Conservation (phyloP, 176 grass and related monocot genomes). For the Oryza officinalis region DNA sequence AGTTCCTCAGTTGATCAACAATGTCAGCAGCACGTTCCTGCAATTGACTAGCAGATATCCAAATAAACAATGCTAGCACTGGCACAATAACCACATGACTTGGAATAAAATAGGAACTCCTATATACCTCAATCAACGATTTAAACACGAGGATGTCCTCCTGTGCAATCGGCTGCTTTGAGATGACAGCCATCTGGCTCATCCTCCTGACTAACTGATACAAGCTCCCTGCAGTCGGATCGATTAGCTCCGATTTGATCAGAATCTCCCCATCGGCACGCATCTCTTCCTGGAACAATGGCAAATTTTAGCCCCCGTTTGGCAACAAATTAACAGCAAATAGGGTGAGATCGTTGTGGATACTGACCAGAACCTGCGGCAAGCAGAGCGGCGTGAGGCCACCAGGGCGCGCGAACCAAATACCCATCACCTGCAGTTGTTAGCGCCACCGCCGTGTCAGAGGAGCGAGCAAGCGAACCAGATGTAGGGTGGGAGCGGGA, state of each 20-base stretch:
- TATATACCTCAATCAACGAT: conserved; percentile 54
- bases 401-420: conserved; percentile 53
- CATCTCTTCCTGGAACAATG: conserved; percentile 65
- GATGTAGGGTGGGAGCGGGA: not conserved
- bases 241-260: conserved; percentile 63
- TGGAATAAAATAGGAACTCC: not conserved
- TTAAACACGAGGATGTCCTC: conserved; percentile 61
- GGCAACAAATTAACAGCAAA: not conserved
- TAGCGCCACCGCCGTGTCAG: not conserved
- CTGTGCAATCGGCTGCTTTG: conserved; percentile 32
- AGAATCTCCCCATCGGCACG: conserved; percentile 58
- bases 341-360: not conserved
- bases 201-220: conserved; percentile 56
- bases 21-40: conserved; percentile 56
- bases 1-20: conserved; percentile 40
- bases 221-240: conserved; percentile 46
- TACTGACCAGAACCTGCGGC: conserved; percentile 64
- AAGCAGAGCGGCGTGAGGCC: conserved; percentile 65
- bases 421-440: conserved; percentile 48
- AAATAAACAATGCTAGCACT: not conserved
- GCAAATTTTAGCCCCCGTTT: not conserved
- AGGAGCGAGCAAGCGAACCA: not conserved
- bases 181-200: conserved; percentile 43
- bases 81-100: not conserved
- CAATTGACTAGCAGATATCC: not conserved